These are phyloP conservation scores for Neurospora africana DNA, from an alignment of 495 filamentous ascomycete species.

Conservation along the genomic window DNA sequence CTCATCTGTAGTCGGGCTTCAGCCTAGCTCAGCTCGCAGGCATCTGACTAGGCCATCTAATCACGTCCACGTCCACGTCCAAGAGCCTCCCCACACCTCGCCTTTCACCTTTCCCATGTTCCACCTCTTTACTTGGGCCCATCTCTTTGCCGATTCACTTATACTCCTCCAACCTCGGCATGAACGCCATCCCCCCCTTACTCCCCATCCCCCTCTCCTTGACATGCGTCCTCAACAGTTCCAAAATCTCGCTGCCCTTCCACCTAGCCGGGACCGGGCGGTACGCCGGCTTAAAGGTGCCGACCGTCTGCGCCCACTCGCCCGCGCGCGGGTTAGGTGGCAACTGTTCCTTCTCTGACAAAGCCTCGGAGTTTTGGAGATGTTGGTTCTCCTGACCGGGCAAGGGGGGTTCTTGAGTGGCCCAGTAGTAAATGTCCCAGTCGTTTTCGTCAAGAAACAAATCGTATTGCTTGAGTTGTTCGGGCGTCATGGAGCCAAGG, in stretches of 20 bases:
- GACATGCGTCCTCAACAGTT: slow-evolving; percentile 71
- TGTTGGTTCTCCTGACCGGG: slow-evolving; percentile 14
- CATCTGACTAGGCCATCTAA: neutral
- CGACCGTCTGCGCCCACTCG: slow-evolving; percentile 95
- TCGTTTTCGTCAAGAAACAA: slow-evolving; percentile 96
- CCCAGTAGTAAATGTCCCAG: slow-evolving; percentile 99
- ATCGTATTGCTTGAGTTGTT: slow-evolving; percentile 78
- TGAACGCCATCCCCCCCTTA: slow-evolving; percentile 38
- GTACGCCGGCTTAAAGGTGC: slow-evolving; percentile 89
- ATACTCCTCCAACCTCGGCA: slow-evolving; percentile 28
- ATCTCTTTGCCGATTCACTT: neutral
- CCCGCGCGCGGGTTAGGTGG: slow-evolving; percentile 33
- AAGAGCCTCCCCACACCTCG: neutral
- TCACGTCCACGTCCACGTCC: neutral
- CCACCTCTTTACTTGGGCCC: neutral
- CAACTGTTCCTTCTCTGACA: neutral
- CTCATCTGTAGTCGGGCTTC: neutral
- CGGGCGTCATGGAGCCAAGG: slow-evolving; percentile 58
- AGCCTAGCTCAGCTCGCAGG: neutral
- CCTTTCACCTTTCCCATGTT: neutral
- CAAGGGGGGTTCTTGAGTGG: slow-evolving; percentile 69
- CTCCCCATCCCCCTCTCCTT: slow-evolving; percentile 18
- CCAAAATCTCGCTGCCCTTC: slow-evolving; percentile 69
- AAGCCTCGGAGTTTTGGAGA: neutral
- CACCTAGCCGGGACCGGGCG: slow-evolving; percentile 78